Conservation (phyloP, 129 eudicot species). For the Lactuca sativa region DNA sequence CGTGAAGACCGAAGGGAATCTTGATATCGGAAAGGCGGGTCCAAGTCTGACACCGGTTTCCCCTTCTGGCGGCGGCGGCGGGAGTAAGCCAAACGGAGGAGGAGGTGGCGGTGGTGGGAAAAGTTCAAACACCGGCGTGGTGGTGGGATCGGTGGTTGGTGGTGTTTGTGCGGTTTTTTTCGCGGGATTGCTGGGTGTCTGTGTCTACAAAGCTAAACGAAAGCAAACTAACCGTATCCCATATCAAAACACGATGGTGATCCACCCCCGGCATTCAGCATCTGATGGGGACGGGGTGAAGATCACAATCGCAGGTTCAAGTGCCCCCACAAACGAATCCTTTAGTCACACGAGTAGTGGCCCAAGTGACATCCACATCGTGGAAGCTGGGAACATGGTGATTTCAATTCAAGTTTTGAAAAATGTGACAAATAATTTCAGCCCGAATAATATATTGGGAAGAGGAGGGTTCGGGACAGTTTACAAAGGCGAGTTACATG, state of each 20-base stretch:
- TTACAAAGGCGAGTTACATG: conserved; percentile 43
- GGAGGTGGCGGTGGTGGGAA: conserved; percentile 29
- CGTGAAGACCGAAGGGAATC: conserved; percentile 50
- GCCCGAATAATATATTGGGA: conserved; percentile 68
- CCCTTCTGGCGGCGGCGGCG: conserved; percentile 32
- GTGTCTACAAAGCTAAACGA: conserved; percentile 45
- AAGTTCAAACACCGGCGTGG: conserved; percentile 43
- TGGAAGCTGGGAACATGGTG: conserved; percentile 79
- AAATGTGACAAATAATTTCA: conserved; percentile 81
- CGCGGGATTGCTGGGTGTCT: conserved; percentile 51
- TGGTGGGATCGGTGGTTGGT: conserved; percentile 68
- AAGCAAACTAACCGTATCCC: conserved; percentile 44
- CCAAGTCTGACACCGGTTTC: conserved; percentile 44
- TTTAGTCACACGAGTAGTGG: conserved; percentile 54
- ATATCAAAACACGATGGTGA: conserved; percentile 52
- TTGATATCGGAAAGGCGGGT: conserved; percentile 53
- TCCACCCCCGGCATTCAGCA: conserved; percentile 70
- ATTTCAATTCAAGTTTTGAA: conserved; percentile 78
- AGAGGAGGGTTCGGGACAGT: conserved; percentile 97
- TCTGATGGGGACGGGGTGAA: conserved; percentile 69
- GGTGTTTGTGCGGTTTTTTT: conserved; percentile 45
- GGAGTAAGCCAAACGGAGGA: conserved; percentile 13
- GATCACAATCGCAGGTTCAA: conserved; percentile 69
- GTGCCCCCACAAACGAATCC: conserved; percentile 44
- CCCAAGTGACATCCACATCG: conserved; percentile 55